Evolutionary conservation across 495 filamentous ascomycete genomes (phyloP).

Genomic region (Aspergillus bertholletiae): DNA sequence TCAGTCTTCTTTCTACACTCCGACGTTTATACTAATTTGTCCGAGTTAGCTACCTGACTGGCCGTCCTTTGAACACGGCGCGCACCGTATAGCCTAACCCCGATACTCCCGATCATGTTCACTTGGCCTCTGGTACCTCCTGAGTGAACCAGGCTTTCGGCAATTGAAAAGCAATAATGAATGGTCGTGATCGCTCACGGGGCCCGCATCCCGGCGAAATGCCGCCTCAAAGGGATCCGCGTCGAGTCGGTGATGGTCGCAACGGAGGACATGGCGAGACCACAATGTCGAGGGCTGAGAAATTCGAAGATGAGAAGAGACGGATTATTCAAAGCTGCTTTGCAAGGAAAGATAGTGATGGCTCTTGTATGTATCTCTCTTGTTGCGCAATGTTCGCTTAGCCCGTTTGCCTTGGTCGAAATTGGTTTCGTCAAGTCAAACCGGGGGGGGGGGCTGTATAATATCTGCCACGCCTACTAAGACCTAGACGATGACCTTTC

Average conservation of each 20-base stretch:
- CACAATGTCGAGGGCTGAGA: conserved; percentile 68
- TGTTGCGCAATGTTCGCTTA: neutral
- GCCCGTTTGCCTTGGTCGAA: neutral
- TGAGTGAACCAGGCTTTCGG: conserved; percentile 25
- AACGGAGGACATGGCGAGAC: conserved; percentile 30
- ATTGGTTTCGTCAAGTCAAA: neutral
- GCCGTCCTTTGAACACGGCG: conserved; percentile 15
- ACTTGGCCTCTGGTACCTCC: conserved; percentile 27
- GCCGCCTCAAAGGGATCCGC: conserved; percentile 24
- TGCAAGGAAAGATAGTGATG: conserved; percentile 78
- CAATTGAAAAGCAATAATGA: conserved; percentile 29
- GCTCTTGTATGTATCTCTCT: conserved; percentile 57
- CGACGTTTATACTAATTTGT: neutral
- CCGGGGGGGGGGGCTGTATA: neutral
- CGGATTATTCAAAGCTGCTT: conserved; percentile 92
- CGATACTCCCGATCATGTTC: conserved; percentile 35
- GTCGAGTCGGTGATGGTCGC: conserved; percentile 33
- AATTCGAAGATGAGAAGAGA: conserved; percentile 93
- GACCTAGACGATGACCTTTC: neutral
- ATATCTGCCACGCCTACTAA: neutral
- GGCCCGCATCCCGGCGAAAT: conserved; percentile 22
- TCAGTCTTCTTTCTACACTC: neutral
- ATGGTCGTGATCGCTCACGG: conserved; percentile 33
- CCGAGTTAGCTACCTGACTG: neutral
- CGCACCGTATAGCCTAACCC: conserved; percentile 13